Conservation (phyloP, 108 stramenopile species). For the Phaeodactylum tricornutum region DNA sequence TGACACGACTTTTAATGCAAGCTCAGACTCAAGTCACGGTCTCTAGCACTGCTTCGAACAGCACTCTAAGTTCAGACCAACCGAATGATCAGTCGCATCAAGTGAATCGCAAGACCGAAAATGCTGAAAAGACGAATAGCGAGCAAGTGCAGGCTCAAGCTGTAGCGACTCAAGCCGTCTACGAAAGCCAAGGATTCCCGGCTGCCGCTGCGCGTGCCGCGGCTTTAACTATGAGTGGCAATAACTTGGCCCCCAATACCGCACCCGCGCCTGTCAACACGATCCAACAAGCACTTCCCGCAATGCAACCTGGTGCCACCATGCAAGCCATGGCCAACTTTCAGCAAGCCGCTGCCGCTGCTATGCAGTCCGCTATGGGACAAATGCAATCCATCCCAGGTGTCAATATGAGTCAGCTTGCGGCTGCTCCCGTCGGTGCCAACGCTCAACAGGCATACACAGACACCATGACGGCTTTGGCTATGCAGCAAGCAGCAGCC, state of each 20-base stretch:
- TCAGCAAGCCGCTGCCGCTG: constrained; percentile 48
- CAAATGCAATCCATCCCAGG: constrained; percentile 30
- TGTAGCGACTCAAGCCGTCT: constrained; percentile 37
- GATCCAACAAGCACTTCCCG: constrained; percentile 7
- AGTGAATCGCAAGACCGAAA: no score
- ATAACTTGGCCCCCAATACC: background rate
- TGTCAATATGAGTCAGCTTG: constrained; percentile 6
- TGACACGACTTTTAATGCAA: constrained; percentile 46
- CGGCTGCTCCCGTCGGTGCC: constrained; percentile 10
- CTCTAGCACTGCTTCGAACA: background rate
- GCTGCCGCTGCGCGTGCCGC: constrained; percentile 34
- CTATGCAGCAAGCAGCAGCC: constrained; percentile 41
- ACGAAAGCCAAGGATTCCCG: constrained; percentile 27
- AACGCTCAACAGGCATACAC: constrained; percentile 29
- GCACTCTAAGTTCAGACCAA: background rate
- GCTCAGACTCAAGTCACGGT: constrained; percentile 43
- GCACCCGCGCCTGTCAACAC: background rate
- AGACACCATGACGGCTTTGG: constrained; percentile 44
- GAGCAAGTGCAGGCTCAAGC: no score
- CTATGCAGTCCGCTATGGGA: constrained; percentile 44
- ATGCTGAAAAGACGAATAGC: no score
- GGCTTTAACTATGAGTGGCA: constrained; percentile 25
- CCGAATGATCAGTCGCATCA: background rate
- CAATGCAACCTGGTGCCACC: constrained; percentile 48
- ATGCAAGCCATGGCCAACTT: constrained; percentile 66